phyloP scores from a whole-genome alignment of 1,284 basidiomycete species.

The Rhodotorula sp. region DNA sequence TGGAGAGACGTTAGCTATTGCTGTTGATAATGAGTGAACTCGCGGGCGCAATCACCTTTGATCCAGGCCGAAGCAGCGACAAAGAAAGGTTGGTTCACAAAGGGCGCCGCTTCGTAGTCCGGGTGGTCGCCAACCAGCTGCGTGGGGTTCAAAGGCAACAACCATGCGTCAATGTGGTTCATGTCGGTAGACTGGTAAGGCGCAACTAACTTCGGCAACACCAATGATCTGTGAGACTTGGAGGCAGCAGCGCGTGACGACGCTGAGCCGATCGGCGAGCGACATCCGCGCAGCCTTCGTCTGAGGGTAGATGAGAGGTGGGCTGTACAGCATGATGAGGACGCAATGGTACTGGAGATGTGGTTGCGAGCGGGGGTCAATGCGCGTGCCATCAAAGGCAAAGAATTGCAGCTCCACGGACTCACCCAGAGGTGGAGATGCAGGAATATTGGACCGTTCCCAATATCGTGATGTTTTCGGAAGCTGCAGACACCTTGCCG shows the following conservation, averaged over 20 bases:
- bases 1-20: not conserved
- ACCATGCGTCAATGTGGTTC: not conserved
- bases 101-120: slow-evolving; percentile 4
- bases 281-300: slow-evolving; percentile 4
- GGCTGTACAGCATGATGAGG: slow-evolving; percentile 14
- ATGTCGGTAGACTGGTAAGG: too few relatives aligned
- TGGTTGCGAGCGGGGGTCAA: not conserved
- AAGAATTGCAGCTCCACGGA: not conserved
- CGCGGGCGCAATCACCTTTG: not conserved
- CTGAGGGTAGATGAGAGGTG: not conserved
- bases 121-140: slow-evolving; percentile 1
- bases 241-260: not conserved
- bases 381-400: too few relatives aligned
- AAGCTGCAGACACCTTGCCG: not conserved
- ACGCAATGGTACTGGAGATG: slow-evolving; percentile 6
- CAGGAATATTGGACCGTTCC: slow-evolving; percentile 6
- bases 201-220: not conserved
- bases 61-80: slow-evolving; percentile 7
- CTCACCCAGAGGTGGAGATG: slow-evolving; percentile 11
- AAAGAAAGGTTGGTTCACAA: slow-evolving; percentile 9
- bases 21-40: too few relatives aligned
- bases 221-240: slow-evolving; percentile 4
- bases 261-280: slow-evolving; percentile 8
- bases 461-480: not conserved
- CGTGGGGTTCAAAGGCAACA: not conserved